Percentiles rank a stretch among this genome's conserved stretches.
phyloP scores from a whole-genome alignment of 768 basidiomycete species.

The Tulasnella sp. region DNA sequence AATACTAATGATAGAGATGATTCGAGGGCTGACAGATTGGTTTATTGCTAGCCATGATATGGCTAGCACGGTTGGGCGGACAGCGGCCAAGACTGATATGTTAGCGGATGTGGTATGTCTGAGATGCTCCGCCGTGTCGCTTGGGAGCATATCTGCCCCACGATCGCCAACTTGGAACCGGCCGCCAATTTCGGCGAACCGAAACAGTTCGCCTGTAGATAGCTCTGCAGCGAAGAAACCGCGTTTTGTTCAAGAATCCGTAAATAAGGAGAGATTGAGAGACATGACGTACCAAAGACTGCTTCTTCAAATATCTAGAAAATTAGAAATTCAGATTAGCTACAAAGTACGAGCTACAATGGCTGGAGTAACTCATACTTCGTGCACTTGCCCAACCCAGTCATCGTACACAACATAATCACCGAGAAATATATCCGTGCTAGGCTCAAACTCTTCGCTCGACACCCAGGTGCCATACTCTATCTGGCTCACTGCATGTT shows the following conservation, averaged over 20 bases:
- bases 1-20: neutral
- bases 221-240: conserved; percentile 32
- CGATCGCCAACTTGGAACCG: conserved; percentile 64
- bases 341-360: neutral
- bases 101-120: neutral
- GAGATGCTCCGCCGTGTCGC: neutral
- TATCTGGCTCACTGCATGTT: conserved; percentile 59
- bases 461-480: conserved; percentile 53
- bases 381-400: conserved; percentile 87
- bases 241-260: neutral
- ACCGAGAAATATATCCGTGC: conserved; percentile 48
- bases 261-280: neutral
- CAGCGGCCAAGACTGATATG: conserved; percentile 54
- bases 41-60: conserved; percentile 82
- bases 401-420: conserved; percentile 74
- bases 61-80: conserved; percentile 68
- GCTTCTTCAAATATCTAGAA: conserved; percentile 73
- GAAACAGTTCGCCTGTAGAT: conserved; percentile 51
- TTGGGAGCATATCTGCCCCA: conserved; percentile 29
- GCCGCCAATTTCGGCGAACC: conserved; percentile 67
- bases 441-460: conserved; percentile 43
- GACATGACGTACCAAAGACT: conserved; percentile 32
- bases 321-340: conserved; percentile 16
- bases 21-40: conserved; percentile 48
- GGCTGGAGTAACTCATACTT: conserved; percentile 37